Conservation (phyloP, 768 basidiomycete species). For the Suillus hirtellus region DNA sequence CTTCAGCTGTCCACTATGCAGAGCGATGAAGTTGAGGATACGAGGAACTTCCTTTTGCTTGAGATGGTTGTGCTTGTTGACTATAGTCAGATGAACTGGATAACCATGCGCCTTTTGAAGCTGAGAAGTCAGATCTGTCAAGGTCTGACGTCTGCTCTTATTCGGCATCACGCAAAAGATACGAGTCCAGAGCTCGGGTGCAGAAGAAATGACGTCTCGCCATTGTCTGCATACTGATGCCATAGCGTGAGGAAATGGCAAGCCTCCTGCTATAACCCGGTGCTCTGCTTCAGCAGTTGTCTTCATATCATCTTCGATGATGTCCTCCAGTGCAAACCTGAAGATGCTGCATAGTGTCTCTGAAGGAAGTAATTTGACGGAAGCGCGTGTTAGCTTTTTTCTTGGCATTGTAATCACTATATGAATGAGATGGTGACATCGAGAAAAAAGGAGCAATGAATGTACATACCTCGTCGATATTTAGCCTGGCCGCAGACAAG, state of each 20-base stretch:
- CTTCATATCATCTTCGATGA: not conserved
- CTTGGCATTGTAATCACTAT: constrained; percentile 33
- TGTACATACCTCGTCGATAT: not conserved
- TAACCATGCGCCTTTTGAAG: not conserved
- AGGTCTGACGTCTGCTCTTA: not conserved
- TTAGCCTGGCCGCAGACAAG: too few species aligned
- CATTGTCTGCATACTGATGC: constrained; percentile 1
- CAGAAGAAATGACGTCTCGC: not conserved
- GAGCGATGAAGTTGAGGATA: not conserved
- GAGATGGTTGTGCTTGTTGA: not conserved
- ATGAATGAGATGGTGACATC: not conserved
- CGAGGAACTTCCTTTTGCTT: not conserved
- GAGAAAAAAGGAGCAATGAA: not conserved
- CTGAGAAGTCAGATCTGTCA: not conserved
- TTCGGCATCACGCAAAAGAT: not conserved
- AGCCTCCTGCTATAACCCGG: not conserved
- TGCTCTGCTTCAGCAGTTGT: not conserved
- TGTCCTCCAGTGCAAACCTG: not conserved
- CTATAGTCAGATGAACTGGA: not conserved
- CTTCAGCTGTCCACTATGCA: not conserved
- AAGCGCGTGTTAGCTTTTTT: constrained; percentile 20
- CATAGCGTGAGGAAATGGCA: not conserved
- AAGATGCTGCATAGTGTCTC: not conserved
- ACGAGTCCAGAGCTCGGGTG: not conserved
- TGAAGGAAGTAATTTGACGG: not conserved